These are phyloP conservation scores for Flaveria robusta DNA, from an alignment of 129 eudicot species.

Conservation along the genomic window DNA sequence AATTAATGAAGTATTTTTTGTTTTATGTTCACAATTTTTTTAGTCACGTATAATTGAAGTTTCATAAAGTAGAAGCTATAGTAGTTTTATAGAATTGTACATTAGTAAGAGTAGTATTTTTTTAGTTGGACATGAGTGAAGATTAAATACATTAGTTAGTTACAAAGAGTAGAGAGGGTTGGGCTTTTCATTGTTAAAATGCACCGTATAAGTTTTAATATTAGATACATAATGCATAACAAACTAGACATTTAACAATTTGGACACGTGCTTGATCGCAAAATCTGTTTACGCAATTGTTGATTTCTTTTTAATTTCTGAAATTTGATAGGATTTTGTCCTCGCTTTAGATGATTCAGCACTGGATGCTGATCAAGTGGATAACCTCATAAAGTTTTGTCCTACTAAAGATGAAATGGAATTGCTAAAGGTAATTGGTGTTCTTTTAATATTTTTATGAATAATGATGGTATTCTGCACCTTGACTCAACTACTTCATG, in stretches of 20 bases:
- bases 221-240: conserved; percentile 7
- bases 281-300: not conserved
- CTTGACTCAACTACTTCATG: not conserved
- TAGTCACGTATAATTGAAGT: no score
- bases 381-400: conserved; percentile 90
- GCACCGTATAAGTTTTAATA: not conserved
- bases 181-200: not conserved
- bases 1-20: no score
- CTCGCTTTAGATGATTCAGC: conserved; percentile 92
- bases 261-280: conserved; percentile 22
- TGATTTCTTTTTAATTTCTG: not conserved
- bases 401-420: conserved; percentile 97
- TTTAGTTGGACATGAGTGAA: no score
- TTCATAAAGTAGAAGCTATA: no score
- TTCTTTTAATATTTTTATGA: not conserved
- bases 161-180: no score
- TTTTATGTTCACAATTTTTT: no score
- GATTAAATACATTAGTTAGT: no score
- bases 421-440: conserved; percentile 62
- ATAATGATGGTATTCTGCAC: not conserved
- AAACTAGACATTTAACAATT: conserved; percentile 20
- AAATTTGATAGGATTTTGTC: conserved; percentile 61
- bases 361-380: conserved; percentile 94
- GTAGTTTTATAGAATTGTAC: no score
- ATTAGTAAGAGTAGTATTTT: no score